Evolutionary conservation across 257 asterid genomes (phyloP).

Genomic region (Penstemon newberryi): DNA sequence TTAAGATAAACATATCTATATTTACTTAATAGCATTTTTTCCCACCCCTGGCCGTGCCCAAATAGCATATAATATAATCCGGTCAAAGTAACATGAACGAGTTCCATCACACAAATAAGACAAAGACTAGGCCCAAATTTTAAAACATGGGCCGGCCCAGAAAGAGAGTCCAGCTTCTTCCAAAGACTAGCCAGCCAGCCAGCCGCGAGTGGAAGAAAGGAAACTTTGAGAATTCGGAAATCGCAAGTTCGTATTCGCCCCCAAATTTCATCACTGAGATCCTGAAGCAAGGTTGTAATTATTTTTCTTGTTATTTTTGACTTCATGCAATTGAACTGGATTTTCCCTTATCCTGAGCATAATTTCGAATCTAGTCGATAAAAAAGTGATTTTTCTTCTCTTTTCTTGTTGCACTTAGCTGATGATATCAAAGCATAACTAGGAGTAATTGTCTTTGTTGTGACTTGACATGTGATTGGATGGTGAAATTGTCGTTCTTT

Average conservation of each 20-base stretch:
- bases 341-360: not conserved
- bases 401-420: not conserved
- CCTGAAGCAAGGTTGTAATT: constrained; percentile 4
- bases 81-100: too few species aligned
- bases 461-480: too few species aligned
- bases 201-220: constrained; percentile 22
- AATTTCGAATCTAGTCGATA: not conserved
- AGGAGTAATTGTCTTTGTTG: too few species aligned
- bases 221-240: constrained; percentile 7
- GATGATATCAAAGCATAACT: not conserved
- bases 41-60: too few species aligned
- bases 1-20: too few species aligned
- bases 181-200: not conserved
- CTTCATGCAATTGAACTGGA: constrained; percentile 1
- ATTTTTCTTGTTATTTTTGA: not conserved
- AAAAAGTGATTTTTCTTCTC: not conserved
- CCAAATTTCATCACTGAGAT: constrained; percentile 21
- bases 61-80: too few species aligned
- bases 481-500: too few species aligned
- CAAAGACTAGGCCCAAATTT: too few species aligned
- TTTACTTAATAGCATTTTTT: too few species aligned
- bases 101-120: too few species aligned
- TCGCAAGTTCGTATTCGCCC: constrained; percentile 41
- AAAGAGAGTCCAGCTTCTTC: too few species aligned
- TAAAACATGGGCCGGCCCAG: constrained; percentile 3